Base-by-base conservation (phyloP, 441 rosid species). In the Adansonia grandidieri region DNA sequence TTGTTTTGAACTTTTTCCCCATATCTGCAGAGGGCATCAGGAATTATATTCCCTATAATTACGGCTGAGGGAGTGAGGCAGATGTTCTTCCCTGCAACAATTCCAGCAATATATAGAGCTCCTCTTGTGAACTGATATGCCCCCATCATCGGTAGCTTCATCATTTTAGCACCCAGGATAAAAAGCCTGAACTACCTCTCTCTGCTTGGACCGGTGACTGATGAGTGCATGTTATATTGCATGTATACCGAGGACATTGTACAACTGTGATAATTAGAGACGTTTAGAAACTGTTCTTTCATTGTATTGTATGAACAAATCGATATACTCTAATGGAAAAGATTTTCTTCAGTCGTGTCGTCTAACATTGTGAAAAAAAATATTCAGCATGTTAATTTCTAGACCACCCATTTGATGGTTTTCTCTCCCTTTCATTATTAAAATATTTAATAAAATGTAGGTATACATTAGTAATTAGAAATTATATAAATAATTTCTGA, bases 61-160 rank as follows among this genome's bases (percentile, higher is more conserved):
- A 88, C 79, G 82, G 91, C 90, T 11, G 93, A 88, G 79, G 91
- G 93, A 11, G 87, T 90, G 77, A 86, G 90, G 86, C 91, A 88
- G 68, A 87, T 86, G 89, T 90, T 90, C 85, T 88, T 90, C 80
- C 93, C 89, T 45, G 81, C 77, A 42, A 82, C 85, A 2, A 72
- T 85, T 73, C 84, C 88, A 47, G 92, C 96, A 11, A 73, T 86
- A 9, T 91, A 91, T 84, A 83, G 92, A 86, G 85, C 87, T 77
- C 90, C 93, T 80, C 95, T 89, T 1, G 76, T 20, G 15, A 54
- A 80, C 11, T 82, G 48, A 80, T 20, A 9, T 6, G 11, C 15
- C 20, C n/a, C 32, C 9, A 64, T 69, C 60, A 66, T 5, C 17
- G 53, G 6, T 64, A 50, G 45, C 65, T 44, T 6, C 50, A 45